Conservation (phyloP, 2,329 filamentous ascomycete species). For the Neoarthrinium moseri region DNA sequence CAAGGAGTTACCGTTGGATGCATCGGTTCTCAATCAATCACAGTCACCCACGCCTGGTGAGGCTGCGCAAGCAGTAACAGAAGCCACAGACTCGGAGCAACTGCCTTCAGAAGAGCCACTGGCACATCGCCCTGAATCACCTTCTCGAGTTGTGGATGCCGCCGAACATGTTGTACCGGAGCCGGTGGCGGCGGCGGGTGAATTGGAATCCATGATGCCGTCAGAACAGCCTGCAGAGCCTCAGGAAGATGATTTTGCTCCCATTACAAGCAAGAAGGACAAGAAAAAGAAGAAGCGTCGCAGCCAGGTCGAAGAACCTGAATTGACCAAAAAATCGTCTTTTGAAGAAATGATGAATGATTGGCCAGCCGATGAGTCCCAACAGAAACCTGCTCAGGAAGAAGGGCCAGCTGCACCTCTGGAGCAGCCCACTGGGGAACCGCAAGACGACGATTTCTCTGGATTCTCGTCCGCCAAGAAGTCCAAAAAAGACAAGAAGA, state of each 20-base stretch:
- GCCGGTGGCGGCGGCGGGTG: too few relatives aligned
- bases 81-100: too few relatives aligned
- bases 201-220: too few relatives aligned
- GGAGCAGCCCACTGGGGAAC: not conserved
- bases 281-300: constrained; percentile 21
- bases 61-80: too few relatives aligned
- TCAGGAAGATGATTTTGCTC: constrained; percentile 5
- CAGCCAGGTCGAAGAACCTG: not conserved
- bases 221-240: not conserved
- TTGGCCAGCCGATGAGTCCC: constrained; percentile 8
- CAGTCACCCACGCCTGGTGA: not conserved
- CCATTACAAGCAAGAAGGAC: constrained; percentile 25
- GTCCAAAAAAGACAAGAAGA: constrained; percentile 23
- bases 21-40: too few relatives aligned
- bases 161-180: too few relatives aligned
- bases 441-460: not conserved
- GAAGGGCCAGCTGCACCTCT: not conserved
- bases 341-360: constrained; percentile 15
- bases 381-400: not conserved
- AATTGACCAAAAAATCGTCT: not conserved
- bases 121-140: too few relatives aligned
- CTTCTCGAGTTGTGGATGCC: too few relatives aligned
- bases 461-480: not conserved
- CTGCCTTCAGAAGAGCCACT: too few relatives aligned
- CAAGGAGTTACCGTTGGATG: not conserved